Percentiles rank a stretch among this genome's conserved stretches.
phyloP scores from a whole-genome alignment of 495 filamentous ascomycete genomes.

The Aspergillus homomorphus region DNA sequence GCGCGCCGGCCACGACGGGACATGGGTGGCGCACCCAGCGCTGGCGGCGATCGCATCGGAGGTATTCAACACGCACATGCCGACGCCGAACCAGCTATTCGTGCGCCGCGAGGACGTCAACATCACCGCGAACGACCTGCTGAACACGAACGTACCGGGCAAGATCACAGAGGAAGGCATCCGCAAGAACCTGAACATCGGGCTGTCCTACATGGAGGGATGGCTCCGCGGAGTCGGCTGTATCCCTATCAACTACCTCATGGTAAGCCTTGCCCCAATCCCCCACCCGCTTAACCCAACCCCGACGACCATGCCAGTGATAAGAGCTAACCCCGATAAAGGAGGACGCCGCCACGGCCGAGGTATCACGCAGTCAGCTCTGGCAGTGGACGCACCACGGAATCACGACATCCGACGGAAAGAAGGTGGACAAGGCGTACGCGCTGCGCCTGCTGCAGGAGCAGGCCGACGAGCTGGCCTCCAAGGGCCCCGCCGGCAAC shows the following conservation, averaged over 20 bases:
- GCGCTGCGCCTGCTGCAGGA: conserved; percentile 83
- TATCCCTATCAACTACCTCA: conserved; percentile 98
- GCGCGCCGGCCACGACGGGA: conserved; percentile 90
- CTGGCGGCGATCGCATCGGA: conserved; percentile 85
- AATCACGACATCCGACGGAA: conserved; percentile 81
- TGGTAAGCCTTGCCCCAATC: conserved; percentile 47
- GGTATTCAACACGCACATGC: conserved; percentile 99
- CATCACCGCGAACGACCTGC: conserved; percentile 82
- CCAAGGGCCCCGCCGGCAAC: conserved; percentile 81
- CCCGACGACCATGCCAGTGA: too few relatives aligned
- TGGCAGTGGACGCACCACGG: conserved; percentile 96
- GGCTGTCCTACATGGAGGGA: conserved; percentile 96
- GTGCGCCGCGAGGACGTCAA: conserved; percentile 84
- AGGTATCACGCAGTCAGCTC: conserved; percentile 86
- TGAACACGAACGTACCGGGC: conserved; percentile 98
- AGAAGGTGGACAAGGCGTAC: conserved; percentile 89
- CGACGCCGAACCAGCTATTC: conserved; percentile 96
- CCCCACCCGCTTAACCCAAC: background rate
- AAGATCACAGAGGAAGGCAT: conserved; percentile 93
- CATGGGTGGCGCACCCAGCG: conserved; percentile 96
- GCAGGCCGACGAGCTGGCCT: conserved; percentile 70
- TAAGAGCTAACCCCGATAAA: conserved; percentile 32
- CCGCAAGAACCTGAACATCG: conserved; percentile 93
- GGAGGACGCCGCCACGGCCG: conserved; percentile 96
- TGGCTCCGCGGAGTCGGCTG: conserved; percentile 95